phyloP scores from a whole-genome alignment of 257 asterid species.

The Haberlea rhodopensis region DNA sequence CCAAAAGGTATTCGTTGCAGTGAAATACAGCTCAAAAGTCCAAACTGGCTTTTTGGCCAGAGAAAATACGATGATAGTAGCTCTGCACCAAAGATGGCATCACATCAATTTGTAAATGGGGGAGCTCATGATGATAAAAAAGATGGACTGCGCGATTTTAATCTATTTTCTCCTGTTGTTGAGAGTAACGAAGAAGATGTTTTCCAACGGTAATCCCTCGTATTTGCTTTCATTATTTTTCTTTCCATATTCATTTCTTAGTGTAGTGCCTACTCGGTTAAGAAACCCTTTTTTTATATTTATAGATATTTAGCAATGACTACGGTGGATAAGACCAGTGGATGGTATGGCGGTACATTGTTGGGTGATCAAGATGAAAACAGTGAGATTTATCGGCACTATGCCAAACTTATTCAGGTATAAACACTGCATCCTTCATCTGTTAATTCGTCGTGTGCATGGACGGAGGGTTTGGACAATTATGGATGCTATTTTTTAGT shows the following conservation, averaged over 20 bases:
- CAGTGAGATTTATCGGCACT: slow-evolving; percentile 78
- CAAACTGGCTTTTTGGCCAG: slow-evolving; percentile 98
- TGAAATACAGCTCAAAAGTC: slow-evolving; percentile 94
- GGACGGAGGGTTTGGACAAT: not conserved
- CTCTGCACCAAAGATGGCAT: slow-evolving; percentile 46
- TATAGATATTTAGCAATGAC: slow-evolving; percentile 84
- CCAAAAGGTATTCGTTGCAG: slow-evolving; percentile 40
- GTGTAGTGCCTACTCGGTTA: not conserved
- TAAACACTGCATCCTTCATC: slow-evolving; percentile 9
- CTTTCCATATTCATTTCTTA: not conserved
- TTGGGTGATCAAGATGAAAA: slow-evolving; percentile 88
- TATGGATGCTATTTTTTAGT: not conserved
- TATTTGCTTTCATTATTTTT: slow-evolving; percentile 13
- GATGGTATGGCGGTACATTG: slow-evolving; percentile 95
- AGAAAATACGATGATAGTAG: slow-evolving; percentile 70
- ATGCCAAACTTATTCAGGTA: slow-evolving; percentile 95
- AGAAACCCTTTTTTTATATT: slow-evolving; percentile 3
- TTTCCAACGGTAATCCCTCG: slow-evolving; percentile 58
- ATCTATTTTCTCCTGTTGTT: slow-evolving; percentile 59
- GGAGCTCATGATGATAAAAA: slow-evolving; percentile 47
- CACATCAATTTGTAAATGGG: slow-evolving; percentile 46
- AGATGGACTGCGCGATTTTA: slow-evolving; percentile 56
- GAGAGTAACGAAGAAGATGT: slow-evolving; percentile 81
- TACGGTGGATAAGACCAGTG: slow-evolving; percentile 72
- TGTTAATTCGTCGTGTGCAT: not conserved